Evolutionary conservation across 2,329 filamentous ascomycete genomes (phyloP).

Genomic region (Verticillium dahliae): DNA sequence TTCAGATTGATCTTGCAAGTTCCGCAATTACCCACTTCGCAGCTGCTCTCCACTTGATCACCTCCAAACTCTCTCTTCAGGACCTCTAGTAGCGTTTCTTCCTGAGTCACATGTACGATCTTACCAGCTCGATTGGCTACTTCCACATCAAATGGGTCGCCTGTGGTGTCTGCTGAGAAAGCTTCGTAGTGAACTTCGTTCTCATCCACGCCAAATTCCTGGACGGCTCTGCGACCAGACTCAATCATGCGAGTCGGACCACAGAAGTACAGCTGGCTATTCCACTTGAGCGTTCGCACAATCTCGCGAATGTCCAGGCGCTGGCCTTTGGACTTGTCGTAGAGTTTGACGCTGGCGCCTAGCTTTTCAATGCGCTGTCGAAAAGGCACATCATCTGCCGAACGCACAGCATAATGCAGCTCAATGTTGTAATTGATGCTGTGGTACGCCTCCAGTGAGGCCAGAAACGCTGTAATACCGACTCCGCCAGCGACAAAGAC

Average conservation of each 20-base stretch:
- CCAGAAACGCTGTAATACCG: constrained; percentile 59
- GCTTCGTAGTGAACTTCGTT: constrained; percentile 55
- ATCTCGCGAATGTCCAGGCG: constrained; percentile 45
- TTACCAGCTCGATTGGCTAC: constrained; percentile 33
- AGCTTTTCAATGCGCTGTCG: constrained; percentile 35
- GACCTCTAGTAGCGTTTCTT: constrained; percentile 44
- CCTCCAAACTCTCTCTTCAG: constrained; percentile 33
- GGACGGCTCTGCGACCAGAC: constrained; percentile 34
- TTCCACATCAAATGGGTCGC: constrained; percentile 54
- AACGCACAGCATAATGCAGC: constrained; percentile 54
- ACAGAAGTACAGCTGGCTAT: constrained; percentile 55
- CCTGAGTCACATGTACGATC: constrained; percentile 36
- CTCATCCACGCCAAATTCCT: constrained; percentile 33
- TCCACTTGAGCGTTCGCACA: constrained; percentile 39
- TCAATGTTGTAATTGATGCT: constrained; percentile 41
- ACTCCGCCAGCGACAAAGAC: constrained; percentile 60
- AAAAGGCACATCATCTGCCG: constrained; percentile 47
- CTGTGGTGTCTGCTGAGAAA: constrained; percentile 45
- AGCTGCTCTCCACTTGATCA: constrained; percentile 38
- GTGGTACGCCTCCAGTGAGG: constrained; percentile 33
- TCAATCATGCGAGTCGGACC: constrained; percentile 53
- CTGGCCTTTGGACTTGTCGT: constrained; percentile 43
- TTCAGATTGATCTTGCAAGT: constrained; percentile 40
- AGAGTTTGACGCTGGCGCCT: constrained; percentile 36
- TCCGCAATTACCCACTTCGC: constrained; percentile 48